Evolutionary conservation across 768 basidiomycete genomes (phyloP), one percentile per base, ranked within the genome.

Genomic region (Candolleomyces efflorescens): DNA sequence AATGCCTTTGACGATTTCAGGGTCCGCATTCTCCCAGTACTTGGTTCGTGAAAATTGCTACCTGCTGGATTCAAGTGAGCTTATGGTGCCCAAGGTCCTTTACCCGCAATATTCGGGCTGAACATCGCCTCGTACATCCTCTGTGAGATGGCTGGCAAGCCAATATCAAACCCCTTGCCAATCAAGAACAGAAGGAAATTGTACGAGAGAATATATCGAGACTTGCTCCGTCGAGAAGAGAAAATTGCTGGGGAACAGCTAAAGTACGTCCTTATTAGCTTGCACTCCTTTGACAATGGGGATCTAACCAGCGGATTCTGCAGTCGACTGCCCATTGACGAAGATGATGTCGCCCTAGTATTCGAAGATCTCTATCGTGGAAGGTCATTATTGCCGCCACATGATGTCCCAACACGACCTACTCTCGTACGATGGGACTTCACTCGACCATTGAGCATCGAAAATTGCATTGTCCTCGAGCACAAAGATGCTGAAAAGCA

Each of bases 1-100:
- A 85, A 89, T 17, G 87, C 88, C 5, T 89, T 98, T 58, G 90
- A 94, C 66, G 92, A 97, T 68, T 98, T 98, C 74, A 78, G 96
- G 27, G 92, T 98, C 11, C 82, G 96, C 38, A 96, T 98, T 62
- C 69, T 98, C 11, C 96, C 96, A 26, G 96, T 98, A 4, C 79
- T 98, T 3, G 93, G 89, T 86, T 53, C 6, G 81, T 67, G 22
- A 24, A 41, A 39, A 44, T 36, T 53, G 0, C 43, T 26, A 49
- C n/a, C 43, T 48, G 36, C 38, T 43, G 13, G 54, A 36, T 46
- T 54, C 26, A 20, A 11, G 26, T 23, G 23, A n/a, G 6, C n/a
- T 26, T 27, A 23, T 24, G 5, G 12, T 23, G 5, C 23, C 12
- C 2, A 55, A 85, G 88, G 90, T 7, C 90, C 94, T 0, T 72